phyloP scores from a whole-genome alignment of 2,329 filamentous ascomycete genomes.

The Colletotrichum higginsianum region DNA sequence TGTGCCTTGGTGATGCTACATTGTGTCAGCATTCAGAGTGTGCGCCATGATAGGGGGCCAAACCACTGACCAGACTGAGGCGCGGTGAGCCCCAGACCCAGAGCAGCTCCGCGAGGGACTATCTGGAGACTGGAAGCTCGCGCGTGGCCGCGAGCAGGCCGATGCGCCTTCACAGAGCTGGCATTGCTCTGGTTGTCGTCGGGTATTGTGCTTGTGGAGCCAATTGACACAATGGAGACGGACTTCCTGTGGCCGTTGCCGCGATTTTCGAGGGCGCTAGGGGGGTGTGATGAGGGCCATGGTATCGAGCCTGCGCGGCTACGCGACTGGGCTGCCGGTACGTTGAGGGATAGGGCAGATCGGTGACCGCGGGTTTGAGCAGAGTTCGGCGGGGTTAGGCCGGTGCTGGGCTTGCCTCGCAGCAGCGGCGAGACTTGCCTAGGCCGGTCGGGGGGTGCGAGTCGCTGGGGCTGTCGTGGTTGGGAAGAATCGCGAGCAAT shows the following conservation, averaged over 20 bases:
- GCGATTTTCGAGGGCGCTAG: constrained; percentile 48
- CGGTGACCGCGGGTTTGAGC: constrained; percentile 71
- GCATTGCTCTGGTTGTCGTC: constrained; percentile 63
- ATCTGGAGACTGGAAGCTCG: constrained; percentile 89
- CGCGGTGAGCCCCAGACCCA: constrained; percentile 47
- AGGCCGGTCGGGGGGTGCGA: constrained; percentile 42
- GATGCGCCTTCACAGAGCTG: constrained; percentile 58
- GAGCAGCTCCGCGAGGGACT: constrained; percentile 59
- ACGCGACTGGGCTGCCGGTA: constrained; percentile 61
- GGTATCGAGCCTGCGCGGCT: constrained; percentile 64
- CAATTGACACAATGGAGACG: constrained; percentile 86
- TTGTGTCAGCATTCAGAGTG: constrained; percentile 12
- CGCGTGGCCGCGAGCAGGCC: constrained; percentile 76
- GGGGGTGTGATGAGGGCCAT: constrained; percentile 56
- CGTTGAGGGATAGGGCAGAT: constrained; percentile 76
- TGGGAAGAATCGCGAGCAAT: constrained; percentile 66
- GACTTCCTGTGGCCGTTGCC: constrained; percentile 81
- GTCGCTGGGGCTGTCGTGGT: constrained; percentile 46
- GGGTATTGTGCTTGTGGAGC: constrained; percentile 65
- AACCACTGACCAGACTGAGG: constrained; percentile 57
- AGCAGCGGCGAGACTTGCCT: constrained; percentile 59
- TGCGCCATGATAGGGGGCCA: neutral
- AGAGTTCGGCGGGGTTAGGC: constrained; percentile 62
- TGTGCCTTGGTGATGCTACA: constrained; percentile 57
- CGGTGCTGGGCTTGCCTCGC: constrained; percentile 59